Conservation (phyloP, 2,329 filamentous ascomycete genomes). For the Exophiala xenobiotica region DNA sequence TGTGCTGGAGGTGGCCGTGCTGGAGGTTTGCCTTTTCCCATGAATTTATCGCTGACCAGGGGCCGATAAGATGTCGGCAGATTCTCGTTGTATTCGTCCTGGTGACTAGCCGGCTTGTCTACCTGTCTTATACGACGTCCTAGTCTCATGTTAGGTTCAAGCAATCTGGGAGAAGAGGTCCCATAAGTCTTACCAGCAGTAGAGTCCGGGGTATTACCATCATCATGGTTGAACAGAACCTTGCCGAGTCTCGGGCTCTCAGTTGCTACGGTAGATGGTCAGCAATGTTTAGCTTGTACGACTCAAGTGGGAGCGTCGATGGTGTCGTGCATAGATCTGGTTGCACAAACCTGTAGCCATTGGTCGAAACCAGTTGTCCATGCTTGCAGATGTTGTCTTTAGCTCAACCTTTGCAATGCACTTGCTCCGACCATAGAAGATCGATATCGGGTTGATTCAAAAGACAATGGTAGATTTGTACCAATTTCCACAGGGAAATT, state of each 20-base stretch:
- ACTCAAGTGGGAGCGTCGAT: slow-evolving; percentile 3
- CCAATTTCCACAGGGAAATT: not conserved
- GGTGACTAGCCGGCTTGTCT: no score
- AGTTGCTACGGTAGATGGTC: slow-evolving; percentile 9
- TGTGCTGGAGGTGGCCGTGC: not conserved
- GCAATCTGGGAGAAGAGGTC: no score
- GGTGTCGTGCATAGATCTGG: slow-evolving; percentile 14
- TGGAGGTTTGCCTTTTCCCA: not conserved
- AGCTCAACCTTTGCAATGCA: no score
- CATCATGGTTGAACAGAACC: not conserved
- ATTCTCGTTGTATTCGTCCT: no score
- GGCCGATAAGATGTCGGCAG: no score
- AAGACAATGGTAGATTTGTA: not conserved
- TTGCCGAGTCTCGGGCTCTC: not conserved
- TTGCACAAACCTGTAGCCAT: slow-evolving; percentile 18
- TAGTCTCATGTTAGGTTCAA: no score
- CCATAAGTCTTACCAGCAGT: not conserved
- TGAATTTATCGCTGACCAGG: not conserved
- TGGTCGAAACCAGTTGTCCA: slow-evolving; percentile 2
- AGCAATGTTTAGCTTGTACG: slow-evolving; percentile 11
- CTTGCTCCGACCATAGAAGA: no score
- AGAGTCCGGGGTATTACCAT: not conserved
- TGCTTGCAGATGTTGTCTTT: not conserved
- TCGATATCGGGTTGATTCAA: not conserved
- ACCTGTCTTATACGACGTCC: no score